Evolutionary conservation across 2,329 filamentous ascomycete species (phyloP), one percentile per base, ranked within the genome.

Genomic region (Microdochium paspali): DNA sequence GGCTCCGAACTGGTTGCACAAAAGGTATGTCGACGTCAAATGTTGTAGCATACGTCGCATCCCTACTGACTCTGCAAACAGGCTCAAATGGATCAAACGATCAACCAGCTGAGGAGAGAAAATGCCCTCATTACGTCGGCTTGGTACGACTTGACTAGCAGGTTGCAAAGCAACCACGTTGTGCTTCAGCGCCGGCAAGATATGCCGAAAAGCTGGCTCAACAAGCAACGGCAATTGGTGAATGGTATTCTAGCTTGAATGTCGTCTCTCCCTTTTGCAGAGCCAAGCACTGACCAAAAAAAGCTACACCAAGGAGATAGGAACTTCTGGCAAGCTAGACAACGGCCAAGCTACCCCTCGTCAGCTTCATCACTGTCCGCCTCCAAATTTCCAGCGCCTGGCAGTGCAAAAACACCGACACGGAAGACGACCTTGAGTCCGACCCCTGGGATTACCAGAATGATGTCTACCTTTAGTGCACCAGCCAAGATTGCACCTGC

Each of bases 111-210:
- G 50, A 78, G 85, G 62, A 79, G 85, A 56, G 88, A 94, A 65
- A 89, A 88, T 62, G 76, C 77, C 32, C 75, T 93, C 60, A 88
- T 94, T 57, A 74, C 84, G 24, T 85, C 82, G n/a, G 88, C 88
- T 2, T 94, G 87, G 87, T 90, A 90, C 67, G 87, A 91, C 64
- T 77, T 93, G 58, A 82, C 84, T 24, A 83, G 76, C 60, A 76
- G 88, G 46, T 66, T 94, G 55, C 87, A 93, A 67, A 90, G 85
- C 68, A 91, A 90, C 62, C 86, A 87, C 52, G 84, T 91, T 39
- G 80, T 87, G 47, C 67, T 94, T 52, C 85, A 90, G 60, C 73
- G 88, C 54, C 76, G 85, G 55, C 80, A 80, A 56, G 86, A 91
- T 56, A 77, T 78, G 55, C 85, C 87, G 13, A 84, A 81, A 66